These are phyloP conservation scores for Emergomyces orientalis DNA, from an alignment of 2,329 filamentous ascomycete species.

Conservation along the genomic window DNA sequence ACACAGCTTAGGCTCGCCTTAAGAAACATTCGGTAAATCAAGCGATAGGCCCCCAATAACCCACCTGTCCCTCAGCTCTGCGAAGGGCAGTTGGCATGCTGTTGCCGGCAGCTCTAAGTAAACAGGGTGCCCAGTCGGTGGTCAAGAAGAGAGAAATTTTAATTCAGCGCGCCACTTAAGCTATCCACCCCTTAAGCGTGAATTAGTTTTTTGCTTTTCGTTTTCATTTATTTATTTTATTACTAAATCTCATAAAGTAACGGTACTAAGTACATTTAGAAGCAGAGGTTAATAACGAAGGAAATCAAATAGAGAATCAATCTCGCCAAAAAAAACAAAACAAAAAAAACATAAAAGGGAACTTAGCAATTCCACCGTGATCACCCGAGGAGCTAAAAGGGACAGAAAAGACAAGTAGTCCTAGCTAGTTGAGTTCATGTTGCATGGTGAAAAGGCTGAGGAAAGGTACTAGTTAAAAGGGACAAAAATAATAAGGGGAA, in stretches of 20 bases:
- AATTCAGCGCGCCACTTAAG: not conserved
- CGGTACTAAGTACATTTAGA: not conserved
- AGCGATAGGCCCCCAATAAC: not conserved
- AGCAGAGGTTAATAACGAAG: not conserved
- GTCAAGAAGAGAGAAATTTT: not conserved
- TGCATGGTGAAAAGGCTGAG: not conserved
- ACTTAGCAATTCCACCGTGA: not conserved
- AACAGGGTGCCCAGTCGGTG: not conserved
- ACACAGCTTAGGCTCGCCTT: not conserved
- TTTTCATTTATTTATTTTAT: not conserved
- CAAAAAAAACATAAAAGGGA: too few relatives aligned
- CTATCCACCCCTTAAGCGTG: not conserved
- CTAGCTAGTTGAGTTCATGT: not conserved
- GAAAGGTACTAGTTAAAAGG: not conserved
- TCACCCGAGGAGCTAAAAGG: not conserved
- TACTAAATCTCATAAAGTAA: not conserved
- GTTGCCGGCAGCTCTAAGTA: not conserved
- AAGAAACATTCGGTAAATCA: not conserved
- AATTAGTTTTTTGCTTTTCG: too few relatives aligned
- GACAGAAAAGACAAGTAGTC: not conserved
- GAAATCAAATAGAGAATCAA: not conserved
- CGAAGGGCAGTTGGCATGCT: not conserved
- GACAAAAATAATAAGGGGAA: not conserved
- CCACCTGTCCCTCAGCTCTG: not conserved
- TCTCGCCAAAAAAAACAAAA: too few relatives aligned